Conservation (phyloP, 2,329 filamentous ascomycete species). For the Calonectria multiphialidica region DNA sequence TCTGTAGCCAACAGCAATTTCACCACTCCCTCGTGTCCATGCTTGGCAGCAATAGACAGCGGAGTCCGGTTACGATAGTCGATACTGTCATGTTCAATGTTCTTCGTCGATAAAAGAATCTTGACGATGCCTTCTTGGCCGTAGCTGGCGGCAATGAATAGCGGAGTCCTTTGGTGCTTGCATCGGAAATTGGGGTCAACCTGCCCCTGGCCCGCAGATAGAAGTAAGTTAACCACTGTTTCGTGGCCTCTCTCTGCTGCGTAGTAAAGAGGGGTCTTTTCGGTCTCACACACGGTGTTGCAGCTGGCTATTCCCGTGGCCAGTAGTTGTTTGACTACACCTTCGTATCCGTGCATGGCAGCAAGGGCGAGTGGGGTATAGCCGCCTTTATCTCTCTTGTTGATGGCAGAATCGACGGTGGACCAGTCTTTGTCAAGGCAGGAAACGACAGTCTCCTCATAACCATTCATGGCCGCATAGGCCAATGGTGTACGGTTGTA, state of each 20-base stretch:
- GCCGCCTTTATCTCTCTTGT: background rate
- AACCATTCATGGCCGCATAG: background rate
- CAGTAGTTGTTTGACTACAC: background rate
- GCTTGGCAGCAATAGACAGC: background rate
- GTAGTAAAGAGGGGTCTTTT: background rate
- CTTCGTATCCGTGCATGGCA: background rate
- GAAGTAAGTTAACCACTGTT: background rate
- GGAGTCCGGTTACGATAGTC: background rate
- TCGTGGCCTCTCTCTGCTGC: background rate
- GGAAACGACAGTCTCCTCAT: background rate
- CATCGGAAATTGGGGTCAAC: background rate
- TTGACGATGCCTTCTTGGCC: background rate
- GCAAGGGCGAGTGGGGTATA: background rate
- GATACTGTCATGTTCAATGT: background rate
- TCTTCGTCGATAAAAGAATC: background rate
- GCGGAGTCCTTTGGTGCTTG: background rate
- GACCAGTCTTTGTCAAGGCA: background rate
- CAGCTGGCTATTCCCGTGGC: background rate
- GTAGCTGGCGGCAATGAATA: background rate
- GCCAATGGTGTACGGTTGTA: background rate
- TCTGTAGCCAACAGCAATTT: background rate
- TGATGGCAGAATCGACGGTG: background rate
- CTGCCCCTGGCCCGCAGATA: background rate
- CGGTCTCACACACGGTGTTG: background rate
- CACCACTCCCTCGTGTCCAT: background rate